Conservation (phyloP, 306 rosid species). For the Fragaria vesca region DNA sequence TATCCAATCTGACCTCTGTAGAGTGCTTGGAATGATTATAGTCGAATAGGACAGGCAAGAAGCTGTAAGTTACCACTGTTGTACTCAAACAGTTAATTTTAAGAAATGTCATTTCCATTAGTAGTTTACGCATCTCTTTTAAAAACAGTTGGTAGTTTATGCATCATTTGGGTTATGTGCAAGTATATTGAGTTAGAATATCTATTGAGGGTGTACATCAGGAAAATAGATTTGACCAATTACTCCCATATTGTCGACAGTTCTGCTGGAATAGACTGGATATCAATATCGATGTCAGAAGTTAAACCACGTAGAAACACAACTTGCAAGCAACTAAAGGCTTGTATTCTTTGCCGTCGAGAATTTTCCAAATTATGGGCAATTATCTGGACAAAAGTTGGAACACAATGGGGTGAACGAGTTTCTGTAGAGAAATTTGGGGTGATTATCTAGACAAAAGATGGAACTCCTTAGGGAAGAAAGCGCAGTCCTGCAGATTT, state of each 20-base stretch:
- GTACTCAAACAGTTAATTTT: neutral
- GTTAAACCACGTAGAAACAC: too few relatives aligned
- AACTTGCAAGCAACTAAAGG: too few relatives aligned
- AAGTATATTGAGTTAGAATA: too few relatives aligned
- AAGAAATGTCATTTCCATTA: neutral
- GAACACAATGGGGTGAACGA: slow-evolving; percentile 73
- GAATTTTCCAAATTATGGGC: slow-evolving; percentile 66
- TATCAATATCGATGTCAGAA: too few relatives aligned
- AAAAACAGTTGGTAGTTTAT: too few relatives aligned
- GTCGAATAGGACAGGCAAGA: neutral
- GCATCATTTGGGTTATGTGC: neutral
- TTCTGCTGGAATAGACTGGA: too few relatives aligned
- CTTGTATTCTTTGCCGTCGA: slow-evolving; percentile 22
- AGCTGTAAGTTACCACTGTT: slow-evolving; percentile 3
- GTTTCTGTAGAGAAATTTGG: slow-evolving; percentile 52
- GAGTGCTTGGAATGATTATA: neutral
- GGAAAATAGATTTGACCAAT: too few relatives aligned
- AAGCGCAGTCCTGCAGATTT: slow-evolving; percentile 82
- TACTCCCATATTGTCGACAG: too few relatives aligned
- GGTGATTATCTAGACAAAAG: too few relatives aligned
- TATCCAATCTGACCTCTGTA: neutral
- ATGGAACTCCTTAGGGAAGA: slow-evolving; percentile 19
- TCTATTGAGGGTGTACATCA: too few relatives aligned
- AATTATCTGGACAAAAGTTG: slow-evolving; percentile 59
- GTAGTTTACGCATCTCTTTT: neutral